Evolutionary conservation across 768 basidiomycete species (phyloP), one percentile per base, ranked within the genome.

Genomic region (Kockovaella imperatae): DNA sequence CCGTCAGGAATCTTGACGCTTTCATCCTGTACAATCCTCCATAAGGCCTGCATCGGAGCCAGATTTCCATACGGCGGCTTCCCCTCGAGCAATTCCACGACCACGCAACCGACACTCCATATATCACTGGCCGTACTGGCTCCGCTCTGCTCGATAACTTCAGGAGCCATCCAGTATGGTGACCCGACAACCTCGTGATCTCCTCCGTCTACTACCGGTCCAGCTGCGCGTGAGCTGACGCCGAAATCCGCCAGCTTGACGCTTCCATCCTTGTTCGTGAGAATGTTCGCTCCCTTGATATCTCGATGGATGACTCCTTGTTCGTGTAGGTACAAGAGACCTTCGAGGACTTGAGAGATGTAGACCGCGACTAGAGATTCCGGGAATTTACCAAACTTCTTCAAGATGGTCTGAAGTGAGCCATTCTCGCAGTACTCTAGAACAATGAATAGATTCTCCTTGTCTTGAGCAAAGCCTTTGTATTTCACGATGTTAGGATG

Each of bases 101-200:
- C 90, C n/a, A 93, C 86, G 64, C 90, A 96, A 13, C 95, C 95
- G 10, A 95, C 87, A 58, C 84, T 87, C 80, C 95, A 99, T 50
- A 99, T 89, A 71, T 99, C 95, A 15, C 89, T 93, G 13, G 95
- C 84, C 0, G 93, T 95, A 1, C 89, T 91, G 25, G 95, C 93
- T 25, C 95, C 95, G 25, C 83, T 84, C 71, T 99, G 95, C 61
- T 99, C 95, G 49, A 99, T 96, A 39, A 99, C 87, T 72, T 99
- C 95, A 2, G 95, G 95, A 7, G 95, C 91, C 95, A 99, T 99
- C 93, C 93, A 99, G 67, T 99, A 99, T 3, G 93, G 93, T 63
- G 87, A 91, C 5, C 93, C 93, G 34, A 97, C 93, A 2, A 99
- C 93, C 10, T 88, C 86, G 60, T 84, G 86, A 67, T 95, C 87